These are phyloP conservation scores for Fomitopsis pulvina DNA, from an alignment of 768 basidiomycete species.

Conservation along the genomic window DNA sequence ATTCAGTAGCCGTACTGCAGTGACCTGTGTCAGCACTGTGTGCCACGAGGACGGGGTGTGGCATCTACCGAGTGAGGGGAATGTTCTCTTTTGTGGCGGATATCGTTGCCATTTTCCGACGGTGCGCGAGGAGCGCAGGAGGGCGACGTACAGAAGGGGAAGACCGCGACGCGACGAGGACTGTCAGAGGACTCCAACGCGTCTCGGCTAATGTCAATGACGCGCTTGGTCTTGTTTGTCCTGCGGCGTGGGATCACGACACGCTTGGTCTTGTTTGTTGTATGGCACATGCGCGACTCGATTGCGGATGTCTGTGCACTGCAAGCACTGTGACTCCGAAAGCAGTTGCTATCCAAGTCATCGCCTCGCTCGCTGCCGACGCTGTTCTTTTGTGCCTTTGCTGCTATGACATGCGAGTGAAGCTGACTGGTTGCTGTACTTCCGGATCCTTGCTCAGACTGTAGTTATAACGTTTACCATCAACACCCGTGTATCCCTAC, in stretches of 20 bases:
- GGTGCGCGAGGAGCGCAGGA: background rate
- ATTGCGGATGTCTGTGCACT: too few species aligned
- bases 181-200: constrained; percentile 8
- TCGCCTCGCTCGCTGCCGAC: too few species aligned
- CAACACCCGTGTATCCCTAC: too few species aligned
- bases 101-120: constrained; percentile 3
- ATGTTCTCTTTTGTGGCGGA: constrained; percentile 12
- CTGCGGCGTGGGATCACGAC: too few species aligned
- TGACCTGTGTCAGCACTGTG: background rate
- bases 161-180: background rate
- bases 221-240: constrained; percentile 17
- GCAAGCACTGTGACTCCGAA: too few species aligned
- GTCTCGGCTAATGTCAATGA: constrained; percentile 6
- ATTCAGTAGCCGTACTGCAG: constrained; percentile 4
- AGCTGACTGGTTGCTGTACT: too few species aligned
- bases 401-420: too few species aligned
- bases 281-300: background rate
- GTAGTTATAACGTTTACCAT: too few species aligned
- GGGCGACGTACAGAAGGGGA: background rate
- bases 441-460: too few species aligned
- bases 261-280: constrained; percentile 6
- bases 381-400: too few species aligned
- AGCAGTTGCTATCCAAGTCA: too few species aligned
- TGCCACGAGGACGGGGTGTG: background rate
- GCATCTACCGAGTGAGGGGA: constrained; percentile 12